These are phyloP conservation scores for Globisporangium middletonii DNA, from an alignment of 352 stramenopile genomes.

Conservation along the genomic window DNA sequence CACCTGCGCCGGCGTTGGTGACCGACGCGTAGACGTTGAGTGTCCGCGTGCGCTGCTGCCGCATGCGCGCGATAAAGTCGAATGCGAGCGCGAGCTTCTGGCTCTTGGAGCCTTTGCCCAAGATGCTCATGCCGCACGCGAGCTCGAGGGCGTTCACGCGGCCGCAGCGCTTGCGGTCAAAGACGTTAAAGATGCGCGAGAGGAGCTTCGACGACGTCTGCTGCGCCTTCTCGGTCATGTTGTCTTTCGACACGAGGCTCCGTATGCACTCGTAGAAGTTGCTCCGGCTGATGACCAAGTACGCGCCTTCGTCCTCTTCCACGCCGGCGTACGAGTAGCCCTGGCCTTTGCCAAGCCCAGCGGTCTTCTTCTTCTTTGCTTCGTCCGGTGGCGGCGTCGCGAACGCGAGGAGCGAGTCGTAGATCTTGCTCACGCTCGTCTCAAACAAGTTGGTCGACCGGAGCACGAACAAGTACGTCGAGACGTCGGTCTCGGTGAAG, in stretches of 20 bases:
- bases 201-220: constrained; percentile 82
- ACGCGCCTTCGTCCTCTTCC: constrained; percentile 81
- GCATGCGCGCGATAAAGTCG: constrained; percentile 85
- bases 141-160: constrained; percentile 81
- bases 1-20: constrained; percentile 20
- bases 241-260: constrained; percentile 68
- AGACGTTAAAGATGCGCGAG: constrained; percentile 81
- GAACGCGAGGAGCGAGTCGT: constrained; percentile 68
- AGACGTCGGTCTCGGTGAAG: constrained; percentile 82
- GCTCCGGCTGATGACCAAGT: constrained; percentile 64
- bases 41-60: constrained; percentile 64
- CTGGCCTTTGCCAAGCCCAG: constrained; percentile 24
- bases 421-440: constrained; percentile 70
- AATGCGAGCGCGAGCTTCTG: constrained; percentile 84
- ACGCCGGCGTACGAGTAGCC: constrained; percentile 74
- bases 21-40: constrained; percentile 55
- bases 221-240: constrained; percentile 79
- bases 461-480: constrained; percentile 81
- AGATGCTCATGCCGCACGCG: constrained; percentile 80
- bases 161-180: constrained; percentile 75
- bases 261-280: constrained; percentile 88
- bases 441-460: constrained; percentile 72
- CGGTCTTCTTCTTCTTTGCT: constrained; percentile 48
- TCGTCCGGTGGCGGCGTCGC: constrained; percentile 70
- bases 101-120: constrained; percentile 80